Percentiles rank a stretch among this genome's conserved stretches.
Conservation (phyloP, 495 filamentous ascomycete genomes). For the Physcia stellaris region DNA sequence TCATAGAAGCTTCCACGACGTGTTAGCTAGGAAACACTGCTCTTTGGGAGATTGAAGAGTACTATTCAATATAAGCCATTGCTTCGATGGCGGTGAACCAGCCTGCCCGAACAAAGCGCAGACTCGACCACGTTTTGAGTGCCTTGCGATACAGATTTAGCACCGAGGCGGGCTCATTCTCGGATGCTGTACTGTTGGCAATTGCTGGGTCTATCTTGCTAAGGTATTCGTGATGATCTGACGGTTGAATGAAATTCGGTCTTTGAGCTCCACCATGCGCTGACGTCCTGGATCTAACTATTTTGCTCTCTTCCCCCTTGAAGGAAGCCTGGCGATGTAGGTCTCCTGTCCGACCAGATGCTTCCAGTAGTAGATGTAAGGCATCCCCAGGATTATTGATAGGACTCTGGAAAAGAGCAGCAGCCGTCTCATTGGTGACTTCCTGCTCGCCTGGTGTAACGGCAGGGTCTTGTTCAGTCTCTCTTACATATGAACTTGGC, state of each 20-base stretch:
- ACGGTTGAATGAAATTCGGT: background rate
- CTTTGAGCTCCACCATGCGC: background rate
- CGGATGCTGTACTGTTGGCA: background rate
- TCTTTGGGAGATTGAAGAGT: slow-evolving; percentile 16
- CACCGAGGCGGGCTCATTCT: slow-evolving; percentile 8
- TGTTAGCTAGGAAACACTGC: slow-evolving; percentile 8
- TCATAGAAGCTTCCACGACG: slow-evolving; percentile 58
- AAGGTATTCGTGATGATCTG: background rate
- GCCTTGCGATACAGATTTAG: too few relatives aligned
- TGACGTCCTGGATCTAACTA: slow-evolving; percentile 2
- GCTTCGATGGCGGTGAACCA: slow-evolving; percentile 94
- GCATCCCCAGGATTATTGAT: slow-evolving; percentile 48
- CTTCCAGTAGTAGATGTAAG: slow-evolving; percentile 44
- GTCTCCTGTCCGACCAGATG: slow-evolving; percentile 38
- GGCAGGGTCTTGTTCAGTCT: slow-evolving; percentile 10
- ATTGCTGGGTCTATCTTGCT: slow-evolving; percentile 12
- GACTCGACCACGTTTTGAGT: slow-evolving; percentile 72
- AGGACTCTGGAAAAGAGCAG: slow-evolving; percentile 40
- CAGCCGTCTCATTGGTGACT: slow-evolving; percentile 40
- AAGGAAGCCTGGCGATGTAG: slow-evolving; percentile 11
- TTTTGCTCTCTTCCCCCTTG: slow-evolving; percentile 6
- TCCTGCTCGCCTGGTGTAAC: too few relatives aligned
- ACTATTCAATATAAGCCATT: slow-evolving; percentile 88
- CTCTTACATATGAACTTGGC: too few relatives aligned
- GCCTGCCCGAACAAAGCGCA: slow-evolving; percentile 84